Evolutionary conservation across 2,329 filamentous ascomycete genomes (phyloP).

Genomic region (Paecilomyces sp.): DNA sequence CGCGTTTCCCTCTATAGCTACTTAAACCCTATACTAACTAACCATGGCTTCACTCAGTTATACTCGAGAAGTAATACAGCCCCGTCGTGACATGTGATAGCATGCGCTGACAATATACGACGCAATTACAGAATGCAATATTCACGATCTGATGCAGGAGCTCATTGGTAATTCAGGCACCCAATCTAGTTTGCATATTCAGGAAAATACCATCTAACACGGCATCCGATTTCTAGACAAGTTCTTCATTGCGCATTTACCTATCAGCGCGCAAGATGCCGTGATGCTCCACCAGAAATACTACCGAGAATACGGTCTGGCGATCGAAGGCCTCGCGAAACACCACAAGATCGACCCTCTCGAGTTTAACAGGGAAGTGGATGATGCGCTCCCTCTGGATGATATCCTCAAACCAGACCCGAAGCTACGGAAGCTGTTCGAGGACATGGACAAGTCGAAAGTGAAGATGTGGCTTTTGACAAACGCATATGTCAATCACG

Average conservation of each 20-base stretch:
- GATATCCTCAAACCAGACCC: constrained; percentile 72
- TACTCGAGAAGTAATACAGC: constrained; percentile 69
- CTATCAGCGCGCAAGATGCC: constrained; percentile 70
- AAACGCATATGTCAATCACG: constrained; percentile 90
- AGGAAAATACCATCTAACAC: background rate
- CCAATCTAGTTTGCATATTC: background rate
- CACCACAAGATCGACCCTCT: constrained; percentile 93
- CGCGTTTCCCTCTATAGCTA: background rate
- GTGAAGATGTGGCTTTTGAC: constrained; percentile 92
- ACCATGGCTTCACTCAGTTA: constrained; percentile 43
- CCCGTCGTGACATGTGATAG: background rate
- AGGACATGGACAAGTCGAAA: constrained; percentile 75
- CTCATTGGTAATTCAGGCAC: constrained; percentile 54
- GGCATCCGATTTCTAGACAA: constrained; percentile 34
- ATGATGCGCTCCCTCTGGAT: constrained; percentile 87
- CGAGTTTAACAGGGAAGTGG: constrained; percentile 89
- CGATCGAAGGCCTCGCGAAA: constrained; percentile 86
- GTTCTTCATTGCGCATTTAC: constrained; percentile 63
- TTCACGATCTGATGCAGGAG: constrained; percentile 81
- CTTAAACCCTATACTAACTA: background rate
- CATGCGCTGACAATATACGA: constrained; percentile 6
- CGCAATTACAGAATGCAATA: constrained; percentile 54
- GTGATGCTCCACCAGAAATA: constrained; percentile 80
- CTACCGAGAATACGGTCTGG: constrained; percentile 93
- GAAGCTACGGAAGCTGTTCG: constrained; percentile 65